These are phyloP conservation scores for Cystobasidium slooffiae DNA, from an alignment of 1,284 basidiomycete species.

Conservation along the genomic window DNA sequence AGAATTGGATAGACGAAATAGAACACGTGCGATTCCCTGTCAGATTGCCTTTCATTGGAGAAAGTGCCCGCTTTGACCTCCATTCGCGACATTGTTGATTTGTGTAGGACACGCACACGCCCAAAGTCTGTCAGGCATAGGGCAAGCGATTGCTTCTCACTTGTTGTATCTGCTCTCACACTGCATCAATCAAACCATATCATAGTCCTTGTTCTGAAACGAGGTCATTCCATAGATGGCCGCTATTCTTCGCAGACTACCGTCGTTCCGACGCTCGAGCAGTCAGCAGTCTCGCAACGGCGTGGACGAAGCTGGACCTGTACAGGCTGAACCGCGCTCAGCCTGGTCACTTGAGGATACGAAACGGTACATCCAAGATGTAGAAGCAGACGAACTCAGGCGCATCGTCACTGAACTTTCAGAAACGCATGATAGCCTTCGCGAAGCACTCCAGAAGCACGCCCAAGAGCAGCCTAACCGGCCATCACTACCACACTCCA, in stretches of 20 bases:
- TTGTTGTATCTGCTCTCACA: not conserved
- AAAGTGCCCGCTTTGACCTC: too few species aligned
- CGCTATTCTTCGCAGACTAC: conserved; percentile 19
- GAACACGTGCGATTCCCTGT: too few species aligned
- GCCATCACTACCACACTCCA: conserved; percentile 5
- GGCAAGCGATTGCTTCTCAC: not conserved
- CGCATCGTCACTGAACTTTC: conserved; percentile 4
- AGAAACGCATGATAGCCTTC: conserved; percentile 3
- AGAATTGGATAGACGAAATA: conserved; percentile 22
- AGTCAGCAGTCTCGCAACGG: not conserved
- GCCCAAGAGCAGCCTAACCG: not conserved
- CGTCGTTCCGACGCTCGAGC: conserved; percentile 23
- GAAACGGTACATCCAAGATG: not conserved
- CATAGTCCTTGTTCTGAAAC: not conserved
- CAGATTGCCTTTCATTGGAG: too few species aligned
- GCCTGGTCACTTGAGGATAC: conserved; percentile 6
- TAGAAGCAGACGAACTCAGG: conserved; percentile 11
- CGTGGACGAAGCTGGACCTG: not conserved
- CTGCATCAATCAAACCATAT: not conserved
- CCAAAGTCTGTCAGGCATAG: not conserved
- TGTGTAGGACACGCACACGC: conserved; percentile 4
- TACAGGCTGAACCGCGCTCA: not conserved
- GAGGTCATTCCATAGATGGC: conserved; percentile 4
- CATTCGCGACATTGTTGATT: not conserved
- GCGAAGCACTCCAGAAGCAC: conserved; percentile 21